phyloP scores from a whole-genome alignment of 176 grass and related monocot genomes.

The Ensete glaucum region DNA sequence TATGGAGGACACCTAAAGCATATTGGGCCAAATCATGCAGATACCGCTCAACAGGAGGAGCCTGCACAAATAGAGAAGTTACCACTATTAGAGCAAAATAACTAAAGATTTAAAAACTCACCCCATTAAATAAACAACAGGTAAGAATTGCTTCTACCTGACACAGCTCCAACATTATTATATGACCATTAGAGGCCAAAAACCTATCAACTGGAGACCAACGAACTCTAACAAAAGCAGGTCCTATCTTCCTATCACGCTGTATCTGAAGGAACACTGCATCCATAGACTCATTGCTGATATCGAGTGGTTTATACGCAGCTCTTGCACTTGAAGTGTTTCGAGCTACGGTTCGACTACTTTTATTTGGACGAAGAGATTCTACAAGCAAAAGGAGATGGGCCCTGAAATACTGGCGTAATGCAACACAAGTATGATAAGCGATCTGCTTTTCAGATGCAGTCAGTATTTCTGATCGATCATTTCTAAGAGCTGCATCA shows the following conservation, averaged over 20 bases:
- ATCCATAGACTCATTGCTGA: slow-evolving; percentile 86
- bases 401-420: slow-evolving; percentile 89
- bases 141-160: slow-evolving; percentile 36
- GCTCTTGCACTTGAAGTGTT: slow-evolving; percentile 70
- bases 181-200: slow-evolving; percentile 77
- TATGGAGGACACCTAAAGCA: slow-evolving; percentile 91
- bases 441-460: slow-evolving; percentile 89
- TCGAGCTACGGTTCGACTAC: slow-evolving; percentile 56
- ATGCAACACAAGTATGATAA: slow-evolving; percentile 94
- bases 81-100: too few relatives aligned
- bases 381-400: slow-evolving; percentile 88
- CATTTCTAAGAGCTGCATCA: slow-evolving; percentile 47
- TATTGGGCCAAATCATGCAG: slow-evolving; percentile 90
- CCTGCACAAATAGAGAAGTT: slow-evolving; percentile 25
- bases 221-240: slow-evolving; percentile 69
- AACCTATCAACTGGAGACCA: slow-evolving; percentile 82
- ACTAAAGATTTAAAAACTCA: too few relatives aligned
- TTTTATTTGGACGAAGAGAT: slow-evolving; percentile 88
- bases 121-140: too few relatives aligned
- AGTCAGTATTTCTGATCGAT: slow-evolving; percentile 61
- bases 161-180: slow-evolving; percentile 80
- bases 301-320: slow-evolving; percentile 87
- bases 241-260: slow-evolving; percentile 83
- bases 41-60: slow-evolving; percentile 67
- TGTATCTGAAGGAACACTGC: slow-evolving; percentile 84